A percentile compares a stretch with the other conserved stretches of the same genome.
Evolutionary conservation across 495 filamentous ascomycete genomes (phyloP).

Genomic region (Pyrenula aspistea): DNA sequence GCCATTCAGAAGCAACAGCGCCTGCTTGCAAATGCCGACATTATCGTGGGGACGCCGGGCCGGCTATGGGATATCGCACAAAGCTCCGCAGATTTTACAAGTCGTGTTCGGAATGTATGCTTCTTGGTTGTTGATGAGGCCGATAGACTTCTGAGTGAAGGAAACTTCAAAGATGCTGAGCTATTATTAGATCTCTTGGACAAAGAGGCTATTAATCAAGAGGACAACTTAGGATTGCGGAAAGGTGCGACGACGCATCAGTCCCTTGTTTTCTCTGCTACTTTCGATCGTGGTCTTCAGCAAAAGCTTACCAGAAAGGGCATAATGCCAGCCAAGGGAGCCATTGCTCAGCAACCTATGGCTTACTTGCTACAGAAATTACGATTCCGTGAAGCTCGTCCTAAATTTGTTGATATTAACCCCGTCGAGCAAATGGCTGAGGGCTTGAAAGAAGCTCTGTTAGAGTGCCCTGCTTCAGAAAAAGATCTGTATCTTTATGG

Average conservation of each 20-base stretch:
- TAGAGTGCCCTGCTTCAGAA: slow-evolving; percentile 85
- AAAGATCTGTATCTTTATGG: slow-evolving; percentile 96
- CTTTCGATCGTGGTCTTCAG: slow-evolving; percentile 81
- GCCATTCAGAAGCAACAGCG: slow-evolving; percentile 88
- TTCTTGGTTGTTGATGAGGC: slow-evolving; percentile 93
- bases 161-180: slow-evolving; percentile 86
- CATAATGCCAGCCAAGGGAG: slow-evolving; percentile 45
- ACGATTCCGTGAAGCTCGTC: slow-evolving; percentile 69
- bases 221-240: slow-evolving; percentile 21
- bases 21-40: slow-evolving; percentile 61
- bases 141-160: slow-evolving; percentile 81
- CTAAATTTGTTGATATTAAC: slow-evolving; percentile 88
- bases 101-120: slow-evolving; percentile 53
- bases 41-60: slow-evolving; percentile 86
- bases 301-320: slow-evolving; percentile 78
- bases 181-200: slow-evolving; percentile 74
- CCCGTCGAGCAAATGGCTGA: slow-evolving; percentile 77
- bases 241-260: slow-evolving; percentile 25
- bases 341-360: slow-evolving; percentile 53
- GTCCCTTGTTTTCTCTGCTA: slow-evolving; percentile 93
- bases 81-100: slow-evolving; percentile 43
- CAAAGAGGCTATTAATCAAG: slow-evolving; percentile 25
- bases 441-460: slow-evolving; percentile 73
- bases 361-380: slow-evolving; percentile 86
- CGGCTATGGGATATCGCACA: slow-evolving; percentile 89